Base-by-base conservation (phyloP, 2,329 filamentous ascomycete species). In the Uncinocarpus reesii region DNA sequence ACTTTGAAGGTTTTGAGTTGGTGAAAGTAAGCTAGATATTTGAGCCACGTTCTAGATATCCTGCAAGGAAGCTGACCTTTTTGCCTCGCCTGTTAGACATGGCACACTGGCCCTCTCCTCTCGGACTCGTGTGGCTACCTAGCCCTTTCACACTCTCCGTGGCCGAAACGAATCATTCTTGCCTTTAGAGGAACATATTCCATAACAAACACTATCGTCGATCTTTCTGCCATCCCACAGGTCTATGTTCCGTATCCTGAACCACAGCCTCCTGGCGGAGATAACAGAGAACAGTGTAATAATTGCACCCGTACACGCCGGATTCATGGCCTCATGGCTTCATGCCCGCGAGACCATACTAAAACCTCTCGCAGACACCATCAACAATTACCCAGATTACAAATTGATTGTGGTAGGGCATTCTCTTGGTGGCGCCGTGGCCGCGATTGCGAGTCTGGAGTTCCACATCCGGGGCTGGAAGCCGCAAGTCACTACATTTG, bases 181-280 rank as follows among this genome's bases (percentile, higher is more conserved):
- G 89, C 88, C 7, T 96, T 96, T 60, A 81, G 92, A 40, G 92
- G 92, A 20, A 96, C 92, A 11, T 95, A 96, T 67, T 95, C 88
- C 56, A 76, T 98, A 58, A 78, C 87, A 46, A 95, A 96, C 64
- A 89, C 89, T 10, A 82, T 98, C 53, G 76, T 88, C 42, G 92
- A 98, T 67, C 74, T 98, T 48, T 88, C 86, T 54, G 93, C 88
- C 1, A 74, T 90, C 2, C 89, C 88, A 10, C 90, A 96, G 64
- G 79, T 85, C 63, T 98, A 96, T 61, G 78, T 88, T 1, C 89
- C 92, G 0, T 98, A 95, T 62, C 84, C 85, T 1, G 49, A 42
- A 29, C 29, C 0, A 70, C 32, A 62, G 64, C 45, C 66, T 68
- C 36, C 56, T 65, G 23, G 7, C 16, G 63, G 72, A 40, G 69